Conservation (phyloP, 805 yeast genomes). For the Candida yuanshanica region DNA sequence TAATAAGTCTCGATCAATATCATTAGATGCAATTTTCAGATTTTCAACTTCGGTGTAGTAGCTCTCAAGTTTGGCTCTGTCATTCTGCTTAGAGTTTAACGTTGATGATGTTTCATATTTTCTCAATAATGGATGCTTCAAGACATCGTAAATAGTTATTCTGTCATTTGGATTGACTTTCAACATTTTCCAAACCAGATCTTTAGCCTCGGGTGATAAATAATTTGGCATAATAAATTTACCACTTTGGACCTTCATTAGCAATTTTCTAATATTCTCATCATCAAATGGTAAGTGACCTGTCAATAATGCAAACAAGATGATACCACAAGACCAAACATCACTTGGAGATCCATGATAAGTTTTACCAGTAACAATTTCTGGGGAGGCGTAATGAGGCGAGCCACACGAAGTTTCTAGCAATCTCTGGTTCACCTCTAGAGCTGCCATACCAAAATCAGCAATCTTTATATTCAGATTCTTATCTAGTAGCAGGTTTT, state of each 20-base stretch:
- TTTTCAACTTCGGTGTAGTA: slow-evolving; percentile 35
- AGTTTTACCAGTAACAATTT: slow-evolving; percentile 89
- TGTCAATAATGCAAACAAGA: slow-evolving; percentile 85
- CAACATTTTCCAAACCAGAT: slow-evolving; percentile 74
- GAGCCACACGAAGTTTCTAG: slow-evolving; percentile 96
- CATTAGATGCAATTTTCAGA: slow-evolving; percentile 30
- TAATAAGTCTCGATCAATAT: slow-evolving; percentile 66
- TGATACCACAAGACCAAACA: slow-evolving; percentile 98
- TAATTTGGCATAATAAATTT: slow-evolving; percentile 76
- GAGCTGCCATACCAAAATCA: slow-evolving; percentile 98
- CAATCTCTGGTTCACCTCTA: slow-evolving; percentile 74
- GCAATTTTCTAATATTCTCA: slow-evolving; percentile 81
- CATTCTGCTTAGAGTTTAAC: slow-evolving; percentile 24
- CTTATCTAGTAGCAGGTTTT: slow-evolving; percentile 72
- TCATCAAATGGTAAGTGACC: slow-evolving; percentile 97
- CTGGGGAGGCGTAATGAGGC: slow-evolving; percentile 98
- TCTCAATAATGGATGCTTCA: slow-evolving; percentile 72
- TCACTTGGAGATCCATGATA: slow-evolving; percentile 97
- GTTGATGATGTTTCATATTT: slow-evolving; percentile 53
- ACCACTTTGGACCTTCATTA: slow-evolving; percentile 89
- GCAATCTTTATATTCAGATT: slow-evolving; percentile 90
- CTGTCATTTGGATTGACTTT: slow-evolving; percentile 76
- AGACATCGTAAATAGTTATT: slow-evolving; percentile 70
- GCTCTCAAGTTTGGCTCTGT: slow-evolving; percentile 26
- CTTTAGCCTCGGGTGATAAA: slow-evolving; percentile 79